A percentile compares a stretch with the other conserved stretches of the same genome.
These are phyloP conservation scores for Zopfia rhizophila DNA, from an alignment of 2,329 filamentous ascomycete species.

Conservation along the genomic window DNA sequence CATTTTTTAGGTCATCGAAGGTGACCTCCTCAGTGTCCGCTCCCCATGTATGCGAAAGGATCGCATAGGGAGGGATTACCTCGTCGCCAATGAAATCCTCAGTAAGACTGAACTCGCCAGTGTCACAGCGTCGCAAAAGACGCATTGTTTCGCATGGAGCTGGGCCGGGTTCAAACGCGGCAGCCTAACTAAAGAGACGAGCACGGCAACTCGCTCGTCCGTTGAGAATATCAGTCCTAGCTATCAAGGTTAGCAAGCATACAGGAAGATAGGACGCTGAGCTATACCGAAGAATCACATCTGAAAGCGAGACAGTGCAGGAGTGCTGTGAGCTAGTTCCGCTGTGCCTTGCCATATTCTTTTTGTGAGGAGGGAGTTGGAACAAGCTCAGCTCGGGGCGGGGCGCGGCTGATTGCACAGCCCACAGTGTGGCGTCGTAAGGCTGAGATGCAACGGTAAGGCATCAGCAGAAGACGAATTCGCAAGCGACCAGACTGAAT, in stretches of 20 bases:
- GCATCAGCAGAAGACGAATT: slow-evolving; percentile 17
- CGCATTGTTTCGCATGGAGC: slow-evolving; percentile 9
- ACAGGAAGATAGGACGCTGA: slow-evolving; percentile 1
- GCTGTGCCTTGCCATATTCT: background rate
- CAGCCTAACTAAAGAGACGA: slow-evolving; percentile 9
- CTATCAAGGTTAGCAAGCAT: slow-evolving; percentile 6
- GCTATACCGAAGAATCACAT: slow-evolving; percentile 4
- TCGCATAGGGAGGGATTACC: too few relatives aligned
- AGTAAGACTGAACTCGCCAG: slow-evolving; percentile 10
- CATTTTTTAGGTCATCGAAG: too few relatives aligned
- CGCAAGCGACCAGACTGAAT: slow-evolving; percentile 19
- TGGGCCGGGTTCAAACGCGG: slow-evolving; percentile 5
- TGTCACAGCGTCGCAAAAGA: slow-evolving; percentile 10
- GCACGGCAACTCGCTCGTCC: background rate
- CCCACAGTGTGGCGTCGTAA: slow-evolving; percentile 8
- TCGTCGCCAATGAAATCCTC: too few relatives aligned
- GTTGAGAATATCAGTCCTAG: slow-evolving; percentile 1
- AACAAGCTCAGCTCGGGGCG: slow-evolving; percentile 6
- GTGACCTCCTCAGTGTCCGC: too few relatives aligned
- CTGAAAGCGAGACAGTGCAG: slow-evolving; percentile 1
- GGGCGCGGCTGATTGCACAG: slow-evolving; percentile 13
- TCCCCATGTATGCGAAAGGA: too few relatives aligned
- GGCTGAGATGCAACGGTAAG: slow-evolving; percentile 11
- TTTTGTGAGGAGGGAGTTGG: slow-evolving; percentile 1
- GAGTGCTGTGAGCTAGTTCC: background rate